A percentile compares a stretch with the other conserved stretches of the same genome.
phyloP scores from a whole-genome alignment of 2,329 filamentous ascomycete species.

The Emydomyces testavorans region DNA sequence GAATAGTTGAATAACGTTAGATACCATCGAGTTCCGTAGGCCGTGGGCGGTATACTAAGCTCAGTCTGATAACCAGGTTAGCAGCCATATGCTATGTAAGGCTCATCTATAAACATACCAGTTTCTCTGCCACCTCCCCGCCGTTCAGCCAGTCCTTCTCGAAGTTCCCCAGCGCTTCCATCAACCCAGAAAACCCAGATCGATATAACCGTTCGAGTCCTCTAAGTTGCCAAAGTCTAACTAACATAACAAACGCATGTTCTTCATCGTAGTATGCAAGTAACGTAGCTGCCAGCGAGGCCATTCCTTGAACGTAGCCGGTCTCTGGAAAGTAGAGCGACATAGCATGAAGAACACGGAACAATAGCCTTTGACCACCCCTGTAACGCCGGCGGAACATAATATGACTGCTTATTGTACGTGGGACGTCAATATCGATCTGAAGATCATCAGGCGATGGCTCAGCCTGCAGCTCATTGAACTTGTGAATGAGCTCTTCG shows the following conservation, averaged over 20 bases:
- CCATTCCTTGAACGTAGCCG: slow-evolving; percentile 98
- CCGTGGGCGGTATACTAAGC: slow-evolving; percentile 69
- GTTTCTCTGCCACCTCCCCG: slow-evolving; percentile 65
- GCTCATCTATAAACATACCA: slow-evolving; percentile 48
- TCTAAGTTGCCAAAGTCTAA: slow-evolving; percentile 82
- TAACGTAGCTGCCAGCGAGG: slow-evolving; percentile 77
- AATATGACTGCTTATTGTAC: slow-evolving; percentile 89
- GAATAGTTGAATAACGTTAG: slow-evolving; percentile 95
- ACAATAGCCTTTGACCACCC: slow-evolving; percentile 81
- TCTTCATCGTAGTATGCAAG: slow-evolving; percentile 97
- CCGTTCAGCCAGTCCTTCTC: slow-evolving; percentile 68
- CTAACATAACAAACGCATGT: slow-evolving; percentile 86
- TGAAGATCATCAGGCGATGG: slow-evolving; percentile 85
- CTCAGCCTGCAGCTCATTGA: slow-evolving; percentile 59
- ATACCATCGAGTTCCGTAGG: slow-evolving; percentile 97
- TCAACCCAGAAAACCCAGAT: slow-evolving; percentile 72
- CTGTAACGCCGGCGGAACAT: slow-evolving; percentile 92
- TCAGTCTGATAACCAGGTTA: slow-evolving; percentile 45
- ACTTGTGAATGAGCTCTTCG: slow-evolving; percentile 58
- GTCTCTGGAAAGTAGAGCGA: slow-evolving; percentile 83
- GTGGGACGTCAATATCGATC: slow-evolving; percentile 91
- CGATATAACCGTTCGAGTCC: slow-evolving; percentile 77
- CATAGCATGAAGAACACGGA: slow-evolving; percentile 82
- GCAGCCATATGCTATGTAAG: background rate
- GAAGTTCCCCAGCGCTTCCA: slow-evolving; percentile 76